Percentiles rank a stretch among this genome's conserved stretches.
Conservation (phyloP, 2,329 filamentous ascomycete species). For the Biscogniauxia sp. region DNA sequence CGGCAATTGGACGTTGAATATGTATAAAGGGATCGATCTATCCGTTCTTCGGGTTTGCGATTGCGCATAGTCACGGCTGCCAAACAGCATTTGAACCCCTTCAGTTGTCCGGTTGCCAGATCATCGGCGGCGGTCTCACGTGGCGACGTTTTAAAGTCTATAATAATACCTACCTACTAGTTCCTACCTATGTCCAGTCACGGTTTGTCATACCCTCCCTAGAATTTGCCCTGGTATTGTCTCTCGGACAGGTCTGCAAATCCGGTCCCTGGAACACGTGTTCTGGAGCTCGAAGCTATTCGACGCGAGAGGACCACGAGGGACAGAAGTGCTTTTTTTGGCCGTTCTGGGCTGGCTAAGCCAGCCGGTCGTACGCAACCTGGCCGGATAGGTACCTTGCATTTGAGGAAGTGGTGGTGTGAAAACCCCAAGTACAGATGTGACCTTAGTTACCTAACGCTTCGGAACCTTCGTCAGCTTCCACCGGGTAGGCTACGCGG, state of each 20-base stretch:
- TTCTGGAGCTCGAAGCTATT: background rate
- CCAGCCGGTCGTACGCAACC: background rate
- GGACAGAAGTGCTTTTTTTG: background rate
- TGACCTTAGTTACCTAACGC: background rate
- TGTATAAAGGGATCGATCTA: background rate
- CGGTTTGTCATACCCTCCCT: background rate
- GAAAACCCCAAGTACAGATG: background rate
- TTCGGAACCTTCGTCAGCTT: background rate
- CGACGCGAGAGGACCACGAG: background rate
- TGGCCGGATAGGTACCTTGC: background rate
- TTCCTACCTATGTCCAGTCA: background rate
- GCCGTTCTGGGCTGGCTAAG: background rate
- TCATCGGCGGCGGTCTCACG: background rate
- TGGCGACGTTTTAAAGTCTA: background rate
- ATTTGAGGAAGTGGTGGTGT: background rate
- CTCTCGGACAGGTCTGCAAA: background rate
- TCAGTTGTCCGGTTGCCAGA: background rate
- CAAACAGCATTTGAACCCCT: background rate
- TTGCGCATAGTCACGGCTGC: background rate
- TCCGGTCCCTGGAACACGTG: background rate
- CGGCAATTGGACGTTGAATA: background rate
- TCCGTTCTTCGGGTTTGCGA: background rate
- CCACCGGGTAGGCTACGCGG: background rate
- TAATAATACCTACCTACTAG: background rate
- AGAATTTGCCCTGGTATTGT: background rate